Evolutionary conservation across 306 rosid species (phyloP).

Genomic region (Acmispon strigosus): DNA sequence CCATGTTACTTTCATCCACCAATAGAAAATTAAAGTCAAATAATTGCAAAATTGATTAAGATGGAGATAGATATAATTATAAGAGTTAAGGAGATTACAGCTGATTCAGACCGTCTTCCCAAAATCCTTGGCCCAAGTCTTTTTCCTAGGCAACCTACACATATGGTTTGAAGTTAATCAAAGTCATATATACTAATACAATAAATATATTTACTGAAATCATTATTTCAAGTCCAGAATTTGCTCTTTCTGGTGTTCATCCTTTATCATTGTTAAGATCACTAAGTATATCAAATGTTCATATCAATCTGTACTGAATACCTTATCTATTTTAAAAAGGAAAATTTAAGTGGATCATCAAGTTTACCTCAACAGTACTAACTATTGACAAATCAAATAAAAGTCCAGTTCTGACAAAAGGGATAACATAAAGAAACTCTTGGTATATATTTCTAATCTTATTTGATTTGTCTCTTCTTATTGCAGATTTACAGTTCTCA

Average conservation of each 20-base stretch:
- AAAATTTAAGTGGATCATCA: neutral
- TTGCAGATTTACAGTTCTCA: constrained; percentile 15
- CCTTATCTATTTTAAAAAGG: neutral
- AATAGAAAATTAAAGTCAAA: constrained; percentile 2
- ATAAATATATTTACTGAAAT: neutral
- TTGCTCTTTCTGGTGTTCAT: neutral
- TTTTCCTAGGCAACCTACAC: constrained; percentile 89
- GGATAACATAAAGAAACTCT: constrained; percentile 9
- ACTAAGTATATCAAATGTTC: neutral
- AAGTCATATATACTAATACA: neutral
- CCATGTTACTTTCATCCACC: constrained; percentile 24
- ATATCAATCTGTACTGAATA: neutral
- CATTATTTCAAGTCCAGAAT: neutral
- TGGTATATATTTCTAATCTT: neutral
- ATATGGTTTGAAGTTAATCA: constrained; percentile 18
- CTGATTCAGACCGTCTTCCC: constrained; percentile 67
- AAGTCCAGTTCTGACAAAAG: constrained; percentile 11
- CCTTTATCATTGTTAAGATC: neutral
- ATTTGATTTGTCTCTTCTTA: constrained; percentile 2
- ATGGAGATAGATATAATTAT: neutral
- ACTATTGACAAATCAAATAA: constrained; percentile 18
- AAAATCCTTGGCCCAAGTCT: constrained; percentile 78
- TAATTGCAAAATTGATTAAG: neutral
- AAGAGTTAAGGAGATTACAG: constrained; percentile 44
- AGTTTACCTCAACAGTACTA: neutral